Percentiles rank a stretch among this genome's conserved stretches.
Evolutionary conservation across 768 basidiomycete genomes (phyloP).

Genomic region (Exidia glandulosa): DNA sequence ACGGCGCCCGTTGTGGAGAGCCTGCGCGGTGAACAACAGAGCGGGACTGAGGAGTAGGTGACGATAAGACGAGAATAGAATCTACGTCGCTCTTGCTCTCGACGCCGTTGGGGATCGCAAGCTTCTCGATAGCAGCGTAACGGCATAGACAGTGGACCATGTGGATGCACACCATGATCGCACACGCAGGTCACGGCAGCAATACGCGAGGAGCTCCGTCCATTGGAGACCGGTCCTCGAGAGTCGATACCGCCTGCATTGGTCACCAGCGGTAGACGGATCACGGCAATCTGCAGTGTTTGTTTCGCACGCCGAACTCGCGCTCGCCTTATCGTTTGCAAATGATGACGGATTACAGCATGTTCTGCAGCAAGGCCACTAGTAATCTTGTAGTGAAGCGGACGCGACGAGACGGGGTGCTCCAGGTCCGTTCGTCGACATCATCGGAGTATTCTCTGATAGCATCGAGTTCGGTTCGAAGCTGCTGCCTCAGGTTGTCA

Average conservation of each 20-base stretch:
- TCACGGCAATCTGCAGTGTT: neutral
- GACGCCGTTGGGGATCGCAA: neutral
- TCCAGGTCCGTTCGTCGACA: neutral
- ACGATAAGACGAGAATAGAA: neutral
- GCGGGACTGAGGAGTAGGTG: neutral
- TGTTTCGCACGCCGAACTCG: neutral
- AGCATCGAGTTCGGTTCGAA: neutral
- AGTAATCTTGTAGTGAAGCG: neutral
- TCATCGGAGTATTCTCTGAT: neutral
- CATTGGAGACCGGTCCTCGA: neutral
- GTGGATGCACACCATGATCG: neutral
- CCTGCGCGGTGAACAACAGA: neutral
- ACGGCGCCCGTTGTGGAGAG: neutral
- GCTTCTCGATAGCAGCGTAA: neutral
- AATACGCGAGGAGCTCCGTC: neutral
- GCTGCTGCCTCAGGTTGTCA: neutral
- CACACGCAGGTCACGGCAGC: neutral
- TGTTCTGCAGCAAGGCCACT: neutral
- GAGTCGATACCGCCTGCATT: neutral
- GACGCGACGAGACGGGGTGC: neutral
- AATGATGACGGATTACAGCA: neutral
- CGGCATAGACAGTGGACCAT: neutral
- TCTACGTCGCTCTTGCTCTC: neutral
- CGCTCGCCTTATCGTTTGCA: neutral
- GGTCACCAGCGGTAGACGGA: neutral